phyloP scores from a whole-genome alignment of 2,329 filamentous ascomycete species.

The Penicillium sp. region DNA sequence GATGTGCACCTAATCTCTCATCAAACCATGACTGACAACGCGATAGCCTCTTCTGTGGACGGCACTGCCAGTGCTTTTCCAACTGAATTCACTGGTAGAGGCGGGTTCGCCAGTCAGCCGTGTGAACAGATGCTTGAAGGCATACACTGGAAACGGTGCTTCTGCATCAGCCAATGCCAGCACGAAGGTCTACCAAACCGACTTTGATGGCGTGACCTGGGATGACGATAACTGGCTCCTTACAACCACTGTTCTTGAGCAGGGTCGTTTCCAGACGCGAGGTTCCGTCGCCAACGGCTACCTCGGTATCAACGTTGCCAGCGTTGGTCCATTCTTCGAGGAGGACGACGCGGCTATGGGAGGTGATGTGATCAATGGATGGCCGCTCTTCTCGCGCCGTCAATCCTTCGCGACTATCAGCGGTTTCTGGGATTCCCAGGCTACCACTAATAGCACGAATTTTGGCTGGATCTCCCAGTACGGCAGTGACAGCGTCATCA shows the following conservation, averaged over 20 bases:
- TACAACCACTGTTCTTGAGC: constrained; percentile 55
- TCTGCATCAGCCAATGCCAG: constrained; percentile 10
- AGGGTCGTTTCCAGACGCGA: constrained; percentile 62
- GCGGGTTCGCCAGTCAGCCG: constrained; percentile 15
- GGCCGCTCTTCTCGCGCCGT: constrained; percentile 65
- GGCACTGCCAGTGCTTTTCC: constrained; percentile 19
- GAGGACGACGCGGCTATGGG: constrained; percentile 44
- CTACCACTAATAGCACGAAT: constrained; percentile 61
- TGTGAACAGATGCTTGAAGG: constrained; percentile 21
- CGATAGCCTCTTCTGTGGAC: constrained; percentile 12
- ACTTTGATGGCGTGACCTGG: constrained; percentile 58
- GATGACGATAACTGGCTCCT: constrained; percentile 61
- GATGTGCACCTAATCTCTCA: not conserved
- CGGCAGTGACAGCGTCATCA: constrained; percentile 70
- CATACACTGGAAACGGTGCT: constrained; percentile 17
- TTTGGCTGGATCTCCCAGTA: constrained; percentile 70
- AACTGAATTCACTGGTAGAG: not conserved
- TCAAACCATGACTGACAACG: constrained; percentile 1
- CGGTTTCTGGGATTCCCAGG: constrained; percentile 66
- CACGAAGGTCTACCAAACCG: constrained; percentile 48
- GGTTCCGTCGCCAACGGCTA: constrained; percentile 65
- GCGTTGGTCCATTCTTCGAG: constrained; percentile 66
- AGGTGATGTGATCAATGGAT: constrained; percentile 62
- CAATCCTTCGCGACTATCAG: constrained; percentile 68
- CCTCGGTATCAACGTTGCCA: constrained; percentile 63